Evolutionary conservation across 768 basidiomycete species (phyloP), one percentile per base, ranked within the genome.

Genomic region (Pleurotus tuber-regium): DNA sequence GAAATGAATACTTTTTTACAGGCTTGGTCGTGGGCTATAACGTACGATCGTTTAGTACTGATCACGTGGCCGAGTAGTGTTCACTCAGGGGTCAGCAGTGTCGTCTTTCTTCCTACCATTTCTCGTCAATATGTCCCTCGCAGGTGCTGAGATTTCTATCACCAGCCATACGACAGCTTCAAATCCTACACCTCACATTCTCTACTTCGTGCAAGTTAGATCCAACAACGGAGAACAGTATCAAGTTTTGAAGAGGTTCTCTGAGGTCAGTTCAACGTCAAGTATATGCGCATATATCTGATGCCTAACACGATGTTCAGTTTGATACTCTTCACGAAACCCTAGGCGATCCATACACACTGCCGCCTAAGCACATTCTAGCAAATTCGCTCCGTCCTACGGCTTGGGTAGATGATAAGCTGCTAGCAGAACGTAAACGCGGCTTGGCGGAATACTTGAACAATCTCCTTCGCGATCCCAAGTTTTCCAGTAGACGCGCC

Each of bases 101-200:
- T n/a, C n/a, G n/a, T n/a, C n/a, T n/a, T n/a, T n/a, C n/a, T n/a
- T n/a, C n/a, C n/a, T n/a, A n/a, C n/a, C n/a, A n/a, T n/a, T n/a
- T n/a, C n/a, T n/a, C n/a, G n/a, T n/a, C n/a, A n/a, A n/a, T n/a
- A 48, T 48, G 46, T 11, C 46, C 12, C 10, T 21, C 46, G 46
- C 40, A 18, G 18, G 14, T 14, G 7, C 14, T 12, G 19, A 35
- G n/a, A 35, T 48, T 8, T 21, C 70, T 11, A 72, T 75, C 59
- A 63, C 61, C 36, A 59, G 64, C 7, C 78, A 79, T 57, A 77
- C 78, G 4, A 78, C 75, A 4, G 65, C 75, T 5, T 79, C 77
- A 1, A 56, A 54, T 9, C 78, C 78, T n/a, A 66, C 70, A 16
- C 75, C 78, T 7, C 78, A 79, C 54, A 70, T 79, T 56, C 62